Evolutionary conservation across 352 stramenopile genomes (phyloP).

Genomic region (Phytophthora pistaciae): DNA sequence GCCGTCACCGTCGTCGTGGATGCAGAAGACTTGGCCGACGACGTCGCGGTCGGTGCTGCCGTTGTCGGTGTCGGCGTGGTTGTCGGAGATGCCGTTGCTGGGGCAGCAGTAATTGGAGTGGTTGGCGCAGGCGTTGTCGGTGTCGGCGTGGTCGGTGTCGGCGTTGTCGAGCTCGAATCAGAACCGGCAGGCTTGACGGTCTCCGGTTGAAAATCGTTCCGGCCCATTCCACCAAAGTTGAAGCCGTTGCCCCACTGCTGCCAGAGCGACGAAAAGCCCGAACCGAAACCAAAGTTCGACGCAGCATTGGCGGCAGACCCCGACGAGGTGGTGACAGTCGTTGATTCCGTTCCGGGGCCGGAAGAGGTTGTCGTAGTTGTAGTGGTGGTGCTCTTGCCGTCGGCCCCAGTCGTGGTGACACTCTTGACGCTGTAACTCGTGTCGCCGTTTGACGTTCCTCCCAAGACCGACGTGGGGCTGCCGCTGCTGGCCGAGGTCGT

Average conservation of each 20-base stretch:
- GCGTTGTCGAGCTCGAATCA: conserved; percentile 17
- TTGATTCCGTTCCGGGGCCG: conserved; percentile 25
- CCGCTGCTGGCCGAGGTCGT: conserved; percentile 23
- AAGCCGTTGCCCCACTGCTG: conserved; percentile 38
- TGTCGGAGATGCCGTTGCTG: conserved; percentile 11
- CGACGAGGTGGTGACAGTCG: conserved; percentile 33
- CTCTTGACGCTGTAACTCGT: conserved; percentile 24
- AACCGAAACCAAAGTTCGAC: conserved; percentile 25
- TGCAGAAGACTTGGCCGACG: conserved; percentile 16
- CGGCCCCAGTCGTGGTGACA: conserved; percentile 27
- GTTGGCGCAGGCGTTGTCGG: conserved; percentile 14
- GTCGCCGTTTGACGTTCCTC: conserved; percentile 2
- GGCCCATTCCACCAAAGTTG: conserved; percentile 26
- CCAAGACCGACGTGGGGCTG: conserved; percentile 11
- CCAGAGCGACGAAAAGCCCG: conserved; percentile 27
- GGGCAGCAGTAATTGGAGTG: neutral
- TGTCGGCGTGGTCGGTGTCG: conserved; percentile 6
- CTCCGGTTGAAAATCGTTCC: conserved; percentile 26
- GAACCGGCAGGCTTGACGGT: conserved; percentile 34
- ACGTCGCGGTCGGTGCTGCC: conserved; percentile 14
- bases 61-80: conserved; percentile 18
- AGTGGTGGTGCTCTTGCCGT: conserved; percentile 28
- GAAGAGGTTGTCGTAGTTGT: conserved; percentile 37
- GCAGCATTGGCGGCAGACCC: conserved; percentile 13
- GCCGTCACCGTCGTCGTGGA: conserved; percentile 28